A percentile compares a stretch with the other conserved stretches of the same genome.
Evolutionary conservation across 495 filamentous ascomycete genomes (phyloP).

Genomic region (Daldinia grandis): DNA sequence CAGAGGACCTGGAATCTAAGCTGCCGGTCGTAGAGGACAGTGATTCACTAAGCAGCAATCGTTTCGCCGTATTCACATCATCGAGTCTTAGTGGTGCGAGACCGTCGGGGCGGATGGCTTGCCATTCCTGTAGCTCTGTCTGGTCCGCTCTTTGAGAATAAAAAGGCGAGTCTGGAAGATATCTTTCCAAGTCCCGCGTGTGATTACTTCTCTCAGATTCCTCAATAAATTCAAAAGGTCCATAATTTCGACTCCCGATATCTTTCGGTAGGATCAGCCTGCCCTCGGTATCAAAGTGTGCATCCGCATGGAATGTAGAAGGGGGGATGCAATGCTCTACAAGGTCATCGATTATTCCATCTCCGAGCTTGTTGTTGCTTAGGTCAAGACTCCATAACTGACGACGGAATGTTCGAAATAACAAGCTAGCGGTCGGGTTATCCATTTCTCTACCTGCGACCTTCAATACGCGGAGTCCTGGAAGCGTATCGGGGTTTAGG

Average conservation of each 20-base stretch:
- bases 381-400: slow-evolving; percentile 59
- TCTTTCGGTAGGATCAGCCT: slow-evolving; percentile 30
- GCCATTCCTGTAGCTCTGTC: slow-evolving; percentile 33
- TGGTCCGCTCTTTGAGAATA: slow-evolving; percentile 44
- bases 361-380: slow-evolving; percentile 52
- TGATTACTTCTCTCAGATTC: slow-evolving; percentile 50
- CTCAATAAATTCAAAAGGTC: slow-evolving; percentile 47
- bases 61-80: slow-evolving; percentile 45
- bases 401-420: slow-evolving; percentile 44
- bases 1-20: slow-evolving; percentile 17
- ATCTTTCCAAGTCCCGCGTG: slow-evolving; percentile 48
- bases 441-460: slow-evolving; percentile 50
- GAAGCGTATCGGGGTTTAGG: slow-evolving; percentile 44
- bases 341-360: slow-evolving; percentile 43
- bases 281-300: slow-evolving; percentile 50
- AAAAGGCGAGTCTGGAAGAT: slow-evolving; percentile 52
- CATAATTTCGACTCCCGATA: slow-evolving; percentile 41
- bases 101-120: slow-evolving; percentile 47
- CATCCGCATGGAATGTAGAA: slow-evolving; percentile 32
- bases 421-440: slow-evolving; percentile 37
- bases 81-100: slow-evolving; percentile 41
- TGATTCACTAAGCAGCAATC: slow-evolving; percentile 33
- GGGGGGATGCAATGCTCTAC: slow-evolving; percentile 38
- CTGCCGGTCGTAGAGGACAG: slow-evolving; percentile 2
- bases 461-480: slow-evolving; percentile 54